Evolutionary conservation across 2,329 filamentous ascomycete species (phyloP), one percentile per base, ranked within the genome.

Genomic region (Cladosporium sp.): DNA sequence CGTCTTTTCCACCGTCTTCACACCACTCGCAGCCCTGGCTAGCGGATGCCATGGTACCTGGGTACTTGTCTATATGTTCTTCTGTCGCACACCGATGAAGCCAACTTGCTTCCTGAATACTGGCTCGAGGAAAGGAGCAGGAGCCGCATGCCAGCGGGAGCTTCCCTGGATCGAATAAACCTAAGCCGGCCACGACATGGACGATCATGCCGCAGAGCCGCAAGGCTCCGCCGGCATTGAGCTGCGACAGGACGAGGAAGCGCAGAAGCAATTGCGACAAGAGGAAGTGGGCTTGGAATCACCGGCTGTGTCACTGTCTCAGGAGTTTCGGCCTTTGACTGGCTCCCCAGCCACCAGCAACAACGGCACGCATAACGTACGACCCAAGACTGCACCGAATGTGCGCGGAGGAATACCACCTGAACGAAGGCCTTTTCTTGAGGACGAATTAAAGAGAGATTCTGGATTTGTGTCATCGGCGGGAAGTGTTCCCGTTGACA

Each of bases 391-490:
- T 36, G 52, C 59, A n/a, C 55, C 60, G 22, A 59, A 47, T 34
- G 42, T 40, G 20, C 51, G 39, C 17, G 40, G 19, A 24, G 42
- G 51, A 19, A 36, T 24, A 5, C 12, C 15, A 15, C 24, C n/a
- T 12, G 28, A 44, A 36, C 19, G 35, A n/a, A 40, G 24, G 35
- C 13, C 34, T 2, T 44, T 56, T 9, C 47, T 58, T 3, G 52
- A 53, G 12, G 62, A 63, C 57, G 63, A 67, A 19, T 45, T 65
- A 53, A 72, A 72, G 63, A 66, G 71, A 56, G 71, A 73, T 58
- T 71, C 68, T 36, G 71, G 62, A 52, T 64, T 72, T 51, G 69
- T 64, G 20, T 58, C 68, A 40, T 68, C 68, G 10, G 39, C 48
- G 8, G 51, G 34, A 15, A 49, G n/a, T 9, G 44, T 2, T 3